Conservation (phyloP, 2,329 filamentous ascomycete species). For the Hymenoscyphus repandus region DNA sequence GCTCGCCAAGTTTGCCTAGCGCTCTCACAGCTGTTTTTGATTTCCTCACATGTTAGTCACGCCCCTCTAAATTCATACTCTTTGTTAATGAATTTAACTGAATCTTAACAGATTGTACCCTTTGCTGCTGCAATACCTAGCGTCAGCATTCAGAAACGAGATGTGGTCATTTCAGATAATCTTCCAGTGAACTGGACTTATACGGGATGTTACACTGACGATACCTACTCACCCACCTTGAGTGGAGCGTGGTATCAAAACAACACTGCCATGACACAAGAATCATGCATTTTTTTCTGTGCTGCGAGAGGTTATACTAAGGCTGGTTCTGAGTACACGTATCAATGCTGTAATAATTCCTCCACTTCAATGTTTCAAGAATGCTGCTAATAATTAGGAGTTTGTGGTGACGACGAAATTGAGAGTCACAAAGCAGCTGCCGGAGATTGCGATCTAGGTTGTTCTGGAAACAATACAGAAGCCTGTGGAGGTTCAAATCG, state of each 20-base stretch:
- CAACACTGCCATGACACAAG: constrained; percentile 15
- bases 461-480: constrained; percentile 26
- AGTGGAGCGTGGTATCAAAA: constrained; percentile 13
- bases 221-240: constrained; percentile 7
- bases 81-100: not conserved
- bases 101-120: not conserved
- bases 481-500: constrained; percentile 29
- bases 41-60: not conserved
- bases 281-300: constrained; percentile 21
- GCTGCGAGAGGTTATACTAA: constrained; percentile 19
- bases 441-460: constrained; percentile 18
- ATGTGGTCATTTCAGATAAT: constrained; percentile 8
- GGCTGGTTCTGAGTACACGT: constrained; percentile 21
- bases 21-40: not conserved
- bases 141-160: constrained; percentile 7
- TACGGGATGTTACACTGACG: constrained; percentile 17
- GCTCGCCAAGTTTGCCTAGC: not conserved
- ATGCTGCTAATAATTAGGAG: not conserved
- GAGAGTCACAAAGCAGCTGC: not conserved
- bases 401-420: constrained; percentile 7
- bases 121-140: not conserved
- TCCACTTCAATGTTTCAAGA: not conserved
- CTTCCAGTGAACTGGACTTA: constrained; percentile 17
- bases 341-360: constrained; percentile 18
- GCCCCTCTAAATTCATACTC: not conserved